Conservation (phyloP, 2,329 filamentous ascomycete genomes). For the Fusarium hainanense region DNA sequence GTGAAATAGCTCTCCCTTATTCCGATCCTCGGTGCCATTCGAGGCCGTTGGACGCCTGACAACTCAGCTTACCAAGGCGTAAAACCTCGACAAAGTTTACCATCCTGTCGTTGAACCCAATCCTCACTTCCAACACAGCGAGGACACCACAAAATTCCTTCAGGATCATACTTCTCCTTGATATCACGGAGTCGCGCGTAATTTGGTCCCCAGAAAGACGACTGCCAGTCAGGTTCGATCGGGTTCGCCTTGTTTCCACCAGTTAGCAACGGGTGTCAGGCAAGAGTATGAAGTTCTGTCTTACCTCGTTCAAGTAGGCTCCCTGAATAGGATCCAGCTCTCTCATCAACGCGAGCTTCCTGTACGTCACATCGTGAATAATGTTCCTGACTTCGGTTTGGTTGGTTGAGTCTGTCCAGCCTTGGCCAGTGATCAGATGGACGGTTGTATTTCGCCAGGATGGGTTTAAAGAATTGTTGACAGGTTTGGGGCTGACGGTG, state of each 20-base stretch:
- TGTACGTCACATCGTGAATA: not conserved
- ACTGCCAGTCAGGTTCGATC: not conserved
- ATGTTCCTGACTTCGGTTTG: not conserved
- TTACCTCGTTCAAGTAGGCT: not conserved
- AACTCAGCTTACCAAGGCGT: too few species aligned
- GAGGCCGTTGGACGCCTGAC: too few species aligned
- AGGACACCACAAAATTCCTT: not conserved
- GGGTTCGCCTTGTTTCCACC: not conserved
- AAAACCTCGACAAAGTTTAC: not conserved
- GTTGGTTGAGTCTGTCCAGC: not conserved
- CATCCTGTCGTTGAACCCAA: conserved; percentile 1
- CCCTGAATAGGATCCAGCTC: not conserved
- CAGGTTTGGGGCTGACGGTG: not conserved
- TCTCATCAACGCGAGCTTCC: not conserved
- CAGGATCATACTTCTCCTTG: not conserved
- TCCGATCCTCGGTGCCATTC: too few species aligned
- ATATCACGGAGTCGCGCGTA: not conserved
- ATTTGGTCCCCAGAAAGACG: not conserved
- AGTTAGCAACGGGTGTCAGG: rapidly evolving
- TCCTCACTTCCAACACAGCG: conserved; percentile 8
- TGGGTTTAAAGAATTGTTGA: not conserved
- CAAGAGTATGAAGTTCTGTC: rapidly evolving
- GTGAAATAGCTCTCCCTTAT: too few species aligned
- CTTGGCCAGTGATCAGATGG: not conserved
- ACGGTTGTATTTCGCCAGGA: not conserved